phyloP scores from a whole-genome alignment of 164 flowering plant species.

The Kingdonia uniflora region DNA sequence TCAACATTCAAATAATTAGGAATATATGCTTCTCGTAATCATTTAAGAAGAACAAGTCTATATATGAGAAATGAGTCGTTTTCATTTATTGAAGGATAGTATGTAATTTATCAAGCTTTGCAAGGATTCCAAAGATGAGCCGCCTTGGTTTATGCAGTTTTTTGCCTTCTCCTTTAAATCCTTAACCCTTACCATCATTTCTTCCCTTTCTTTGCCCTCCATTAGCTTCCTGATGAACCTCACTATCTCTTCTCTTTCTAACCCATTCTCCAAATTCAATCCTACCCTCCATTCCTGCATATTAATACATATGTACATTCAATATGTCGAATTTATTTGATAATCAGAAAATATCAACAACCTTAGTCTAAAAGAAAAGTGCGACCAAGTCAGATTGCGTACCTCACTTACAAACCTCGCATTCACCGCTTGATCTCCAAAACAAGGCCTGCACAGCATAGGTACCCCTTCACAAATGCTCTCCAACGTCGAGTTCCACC shows the following conservation, averaged over 20 bases:
- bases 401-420: conserved; percentile 27
- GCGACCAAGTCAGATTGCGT: too few relatives aligned
- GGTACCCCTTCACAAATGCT: conserved; percentile 49
- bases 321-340: too few relatives aligned
- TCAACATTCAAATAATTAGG: too few relatives aligned
- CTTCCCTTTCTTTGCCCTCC: conserved; percentile 29
- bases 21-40: too few relatives aligned
- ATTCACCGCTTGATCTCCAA: conserved; percentile 35
- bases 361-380: too few relatives aligned
- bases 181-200: conserved; percentile 22
- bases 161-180: conserved; percentile 23
- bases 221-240: conserved; percentile 19
- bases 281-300: conserved; percentile 35
- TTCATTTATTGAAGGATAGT: too few relatives aligned
- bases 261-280: conserved; percentile 23
- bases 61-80: too few relatives aligned
- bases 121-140: conserved; percentile 28
- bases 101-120: conserved; percentile 13
- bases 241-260: conserved; percentile 1
- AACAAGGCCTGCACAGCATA: conserved; percentile 40
- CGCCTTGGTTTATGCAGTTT: conserved; percentile 21
- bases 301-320: too few relatives aligned
- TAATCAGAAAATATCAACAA: too few relatives aligned
- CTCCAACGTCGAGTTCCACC: conserved; percentile 56
- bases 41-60: too few relatives aligned